Evolutionary conservation across 1,139 yeast genomes (phyloP), one percentile per base, ranked within the genome.

Genomic region (Wickerhamiella infanticola): DNA sequence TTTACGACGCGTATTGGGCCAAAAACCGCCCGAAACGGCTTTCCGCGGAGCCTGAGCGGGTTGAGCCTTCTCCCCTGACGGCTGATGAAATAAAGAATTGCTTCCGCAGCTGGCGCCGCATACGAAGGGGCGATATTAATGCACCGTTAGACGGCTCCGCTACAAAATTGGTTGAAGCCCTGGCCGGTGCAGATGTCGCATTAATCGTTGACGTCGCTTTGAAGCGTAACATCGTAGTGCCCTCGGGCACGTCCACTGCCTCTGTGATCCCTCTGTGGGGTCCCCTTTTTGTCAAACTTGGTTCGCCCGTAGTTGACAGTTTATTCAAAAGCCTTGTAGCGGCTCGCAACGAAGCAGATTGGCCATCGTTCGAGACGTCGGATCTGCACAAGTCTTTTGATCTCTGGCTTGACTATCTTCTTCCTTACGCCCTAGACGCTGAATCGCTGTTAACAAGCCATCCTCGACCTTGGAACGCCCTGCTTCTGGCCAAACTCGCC

Each of bases 1-100:
- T 90, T 3, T 72, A 70, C 61, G 73, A 68, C 8, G 69, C 81
- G 56, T 90, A 81, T 63, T 90, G 98, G 99, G 55, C 59, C 39
- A 67, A 65, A 33, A 61, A 73, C 41, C 59, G 37, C 18, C 9
- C 50, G 38, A 24, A 61, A 33, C 56, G 57, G 3, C 9, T 25
- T 11, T 5, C 36, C 5, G 41, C 53, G 49, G 26, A 51, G 49
- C 4, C 26, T 27, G 13, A 51, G 54, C 9, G 58, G 3, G 13
- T 56, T 7, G 58, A 52, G 13, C 64, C 56, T 3, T 58, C 53
- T 9, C 56, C 52, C 4, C 29, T 44, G n/a, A 50, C 46, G 9
- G 52, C 54, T 27, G 59, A 55, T 5, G 55, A 52, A 9, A 50
- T 63, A 24, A 63, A 63, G 43, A 59, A 55, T 31, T 49, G 55